Conservation (phyloP, 495 filamentous ascomycete species). For the Viridothelium virens region DNA sequence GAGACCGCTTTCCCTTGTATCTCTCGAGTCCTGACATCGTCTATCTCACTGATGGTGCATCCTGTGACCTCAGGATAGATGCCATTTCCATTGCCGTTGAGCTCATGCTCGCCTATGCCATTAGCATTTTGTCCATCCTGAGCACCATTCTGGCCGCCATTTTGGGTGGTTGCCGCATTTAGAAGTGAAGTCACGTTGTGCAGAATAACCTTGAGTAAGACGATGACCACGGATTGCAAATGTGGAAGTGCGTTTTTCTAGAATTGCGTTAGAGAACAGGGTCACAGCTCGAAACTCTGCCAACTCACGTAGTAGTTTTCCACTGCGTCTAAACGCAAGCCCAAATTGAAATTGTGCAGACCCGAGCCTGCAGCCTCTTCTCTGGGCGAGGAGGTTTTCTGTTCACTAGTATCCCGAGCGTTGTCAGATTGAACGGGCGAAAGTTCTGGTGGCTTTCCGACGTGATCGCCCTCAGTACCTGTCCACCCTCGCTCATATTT, state of each 20-base stretch:
- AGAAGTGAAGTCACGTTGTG: slow-evolving; percentile 66
- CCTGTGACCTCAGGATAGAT: slow-evolving; percentile 12
- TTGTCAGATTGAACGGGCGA: slow-evolving; percentile 41
- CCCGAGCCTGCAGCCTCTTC: slow-evolving; percentile 8
- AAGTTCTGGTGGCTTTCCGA: slow-evolving; percentile 19
- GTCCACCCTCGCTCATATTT: slow-evolving; percentile 83
- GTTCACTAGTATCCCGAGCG: slow-evolving; percentile 23
- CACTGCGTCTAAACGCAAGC: slow-evolving; percentile 48
- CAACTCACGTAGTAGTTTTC: slow-evolving; percentile 74
- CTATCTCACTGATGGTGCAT: slow-evolving; percentile 59
- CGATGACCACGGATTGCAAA: slow-evolving; percentile 89
- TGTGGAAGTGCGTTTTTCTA: slow-evolving; percentile 70
- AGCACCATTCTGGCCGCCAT: slow-evolving; percentile 33
- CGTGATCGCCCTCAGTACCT: slow-evolving; percentile 22
- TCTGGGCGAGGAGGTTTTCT: neutral
- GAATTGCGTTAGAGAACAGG: slow-evolving; percentile 9
- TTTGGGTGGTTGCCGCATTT: slow-evolving; percentile 45
- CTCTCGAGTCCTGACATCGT: slow-evolving; percentile 71
- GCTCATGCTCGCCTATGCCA: slow-evolving; percentile 19
- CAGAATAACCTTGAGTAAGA: slow-evolving; percentile 78
- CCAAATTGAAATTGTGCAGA: slow-evolving; percentile 16
- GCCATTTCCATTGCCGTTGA: slow-evolving; percentile 23
- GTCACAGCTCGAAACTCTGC: slow-evolving; percentile 15
- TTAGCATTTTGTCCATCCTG: slow-evolving; percentile 30
- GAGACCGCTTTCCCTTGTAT: slow-evolving; percentile 87